Conservation (phyloP, 495 filamentous ascomycete species). For the Clohesyomyces aquaticus region DNA sequence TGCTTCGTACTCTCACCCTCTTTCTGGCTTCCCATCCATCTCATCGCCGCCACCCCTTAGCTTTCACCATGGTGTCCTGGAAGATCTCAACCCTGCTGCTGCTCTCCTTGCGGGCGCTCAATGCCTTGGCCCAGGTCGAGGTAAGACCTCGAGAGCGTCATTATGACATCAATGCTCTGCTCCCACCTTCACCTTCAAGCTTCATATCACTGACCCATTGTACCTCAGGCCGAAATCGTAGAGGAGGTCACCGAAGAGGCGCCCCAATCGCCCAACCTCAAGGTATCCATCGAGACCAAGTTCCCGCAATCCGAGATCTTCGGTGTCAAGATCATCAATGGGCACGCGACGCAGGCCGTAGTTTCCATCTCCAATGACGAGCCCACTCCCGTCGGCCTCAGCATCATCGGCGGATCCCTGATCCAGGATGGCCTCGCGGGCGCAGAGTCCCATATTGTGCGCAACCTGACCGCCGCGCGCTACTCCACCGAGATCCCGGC, state of each 20-base stretch:
- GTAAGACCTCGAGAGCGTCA: constrained; percentile 54
- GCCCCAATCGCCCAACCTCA: constrained; percentile 59
- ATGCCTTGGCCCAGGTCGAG: constrained; percentile 62
- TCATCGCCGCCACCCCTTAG: background rate
- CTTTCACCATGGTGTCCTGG: constrained; percentile 65
- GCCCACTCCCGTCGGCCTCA: constrained; percentile 70
- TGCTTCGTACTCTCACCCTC: background rate
- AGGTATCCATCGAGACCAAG: constrained; percentile 72
- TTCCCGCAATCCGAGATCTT: constrained; percentile 92
- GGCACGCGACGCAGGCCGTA: constrained; percentile 79
- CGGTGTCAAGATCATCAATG: constrained; percentile 94
- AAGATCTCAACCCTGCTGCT: constrained; percentile 72
- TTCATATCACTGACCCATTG: constrained; percentile 35
- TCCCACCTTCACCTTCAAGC: no score
- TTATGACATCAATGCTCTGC: constrained; percentile 34
- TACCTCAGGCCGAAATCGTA: constrained; percentile 51
- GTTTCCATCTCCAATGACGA: constrained; percentile 86
- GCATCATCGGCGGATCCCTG: constrained; percentile 78
- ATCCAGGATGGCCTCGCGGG: constrained; percentile 56
- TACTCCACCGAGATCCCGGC: constrained; percentile 78
- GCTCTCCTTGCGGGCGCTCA: constrained; percentile 68
- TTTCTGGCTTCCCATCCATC: constrained; percentile 6
- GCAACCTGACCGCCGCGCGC: constrained; percentile 78
- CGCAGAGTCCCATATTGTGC: constrained; percentile 59
- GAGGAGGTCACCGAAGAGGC: constrained; percentile 42